Conservation (phyloP, 805 yeast genomes). For the Huiozyma sinensis region DNA sequence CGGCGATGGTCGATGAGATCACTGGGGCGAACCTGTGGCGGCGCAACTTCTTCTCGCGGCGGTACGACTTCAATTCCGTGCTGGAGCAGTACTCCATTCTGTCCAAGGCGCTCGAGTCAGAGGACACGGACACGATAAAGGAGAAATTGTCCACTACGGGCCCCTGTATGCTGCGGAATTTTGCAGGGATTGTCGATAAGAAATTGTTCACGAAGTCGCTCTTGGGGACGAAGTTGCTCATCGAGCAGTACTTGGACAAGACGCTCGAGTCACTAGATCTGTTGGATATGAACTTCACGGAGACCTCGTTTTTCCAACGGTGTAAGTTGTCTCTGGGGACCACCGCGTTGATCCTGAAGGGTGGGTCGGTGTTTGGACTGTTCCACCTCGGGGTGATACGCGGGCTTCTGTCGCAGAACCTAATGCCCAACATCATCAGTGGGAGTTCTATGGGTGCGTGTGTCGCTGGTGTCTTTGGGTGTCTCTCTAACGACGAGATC, state of each 20-base stretch:
- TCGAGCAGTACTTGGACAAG: constrained; percentile 58
- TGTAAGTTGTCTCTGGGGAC: constrained; percentile 77
- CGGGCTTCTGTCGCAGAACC: constrained; percentile 61
- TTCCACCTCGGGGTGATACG: constrained; percentile 90
- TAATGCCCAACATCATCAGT: constrained; percentile 75
- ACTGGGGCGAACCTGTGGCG: constrained; percentile 59
- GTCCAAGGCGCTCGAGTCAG: constrained; percentile 45
- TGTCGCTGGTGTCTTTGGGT: constrained; percentile 77
- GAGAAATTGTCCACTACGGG: constrained; percentile 68
- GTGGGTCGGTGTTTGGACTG: constrained; percentile 89
- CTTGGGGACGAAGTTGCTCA: constrained; percentile 78
- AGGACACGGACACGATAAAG: constrained; percentile 47
- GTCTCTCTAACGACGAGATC: constrained; percentile 57
- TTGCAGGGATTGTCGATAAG: constrained; percentile 81
- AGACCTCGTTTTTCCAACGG: constrained; percentile 74
- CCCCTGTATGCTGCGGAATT: constrained; percentile 57
- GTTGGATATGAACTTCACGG: constrained; percentile 39
- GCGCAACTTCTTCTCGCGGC: constrained; percentile 67
- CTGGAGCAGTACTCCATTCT: constrained; percentile 59
- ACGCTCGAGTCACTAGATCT: constrained; percentile 64
- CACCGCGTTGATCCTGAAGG: constrained; percentile 84
- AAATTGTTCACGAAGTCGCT: constrained; percentile 71
- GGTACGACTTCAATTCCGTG: constrained; percentile 77
- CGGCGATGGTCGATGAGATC: constrained; percentile 38
- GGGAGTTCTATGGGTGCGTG: constrained; percentile 94